Evolutionary conservation across 345 rosid species (phyloP), one percentile per base, ranked within the genome.

Genomic region (Mallotus nudiflorus): DNA sequence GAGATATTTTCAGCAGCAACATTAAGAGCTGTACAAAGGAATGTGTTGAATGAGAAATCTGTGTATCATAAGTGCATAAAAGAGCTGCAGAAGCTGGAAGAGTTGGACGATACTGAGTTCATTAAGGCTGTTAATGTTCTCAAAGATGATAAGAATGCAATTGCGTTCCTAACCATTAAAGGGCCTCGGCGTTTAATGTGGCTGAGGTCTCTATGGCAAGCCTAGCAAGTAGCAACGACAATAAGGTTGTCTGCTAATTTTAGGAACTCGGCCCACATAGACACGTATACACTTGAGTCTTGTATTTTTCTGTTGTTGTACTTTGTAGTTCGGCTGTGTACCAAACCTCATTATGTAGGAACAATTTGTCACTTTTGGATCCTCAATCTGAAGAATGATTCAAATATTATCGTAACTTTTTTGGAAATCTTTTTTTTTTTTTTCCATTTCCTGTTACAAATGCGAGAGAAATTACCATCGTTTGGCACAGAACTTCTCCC

Each of bases 121-220:
- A 52, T 57, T n/a, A 75, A 75, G 44, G 79, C 74, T 33, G 76
- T 75, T 40, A 66, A 78, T 40, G 76, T 75, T 70, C 85, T 75
- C 16, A 78, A 67, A 75, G 85, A 75, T 6, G 73, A 78, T 37
- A 82, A 78, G 69, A 78, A 78, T 42, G 75, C 85, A 39, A 69
- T 75, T 46, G 78, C 80, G 3, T 78, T 81, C 80, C 66, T 75
- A 71, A 72, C 75, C 24, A 75, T 75, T 9, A 75, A 56, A 66
- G 82, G 85, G 25, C 78, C 69, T 48, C 28, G 80, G 0, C 73
- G 73, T 13, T 20, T 75, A 64, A 65, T 73, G 7, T 78, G 78
- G 82, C 66, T 78, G 80, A 75, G 68, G 74, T 75, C 85, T 37
- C 57, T 69, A 12, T 75, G 80, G 78, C 68, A 69, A 66, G 59